Conservation (phyloP, 345 rosid genomes). For the Eucalyptus erythrocorys region DNA sequence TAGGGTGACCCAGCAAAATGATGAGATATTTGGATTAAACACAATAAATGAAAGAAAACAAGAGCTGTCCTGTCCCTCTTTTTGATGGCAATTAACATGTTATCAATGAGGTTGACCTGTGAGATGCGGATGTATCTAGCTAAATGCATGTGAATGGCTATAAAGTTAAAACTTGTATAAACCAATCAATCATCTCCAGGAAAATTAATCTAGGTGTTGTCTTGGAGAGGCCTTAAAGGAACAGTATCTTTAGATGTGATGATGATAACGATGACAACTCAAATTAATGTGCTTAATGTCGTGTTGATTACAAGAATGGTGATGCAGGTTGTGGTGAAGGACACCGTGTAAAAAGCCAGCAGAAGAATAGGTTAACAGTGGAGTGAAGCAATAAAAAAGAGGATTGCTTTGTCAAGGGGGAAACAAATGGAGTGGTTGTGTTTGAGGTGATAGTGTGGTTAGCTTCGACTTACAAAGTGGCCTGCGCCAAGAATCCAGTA, state of each 20-base stretch:
- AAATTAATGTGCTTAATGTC: background rate
- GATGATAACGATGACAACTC: background rate
- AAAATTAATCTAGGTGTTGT: background rate
- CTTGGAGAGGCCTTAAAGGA: background rate
- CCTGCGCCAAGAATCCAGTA: slow-evolving; percentile 98
- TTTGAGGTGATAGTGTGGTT: background rate
- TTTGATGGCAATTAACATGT: background rate
- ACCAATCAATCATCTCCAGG: background rate
- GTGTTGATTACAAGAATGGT: background rate
- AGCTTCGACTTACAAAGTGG: slow-evolving; percentile 78
- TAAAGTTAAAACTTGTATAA: background rate
- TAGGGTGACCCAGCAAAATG: background rate
- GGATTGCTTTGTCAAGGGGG: background rate
- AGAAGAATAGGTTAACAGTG: background rate
- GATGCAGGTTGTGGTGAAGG: background rate
- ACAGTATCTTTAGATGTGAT: background rate
- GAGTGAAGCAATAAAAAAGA: background rate
- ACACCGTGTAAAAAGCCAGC: background rate
- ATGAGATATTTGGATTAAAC: background rate
- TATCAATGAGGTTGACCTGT: background rate
- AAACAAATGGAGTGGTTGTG: background rate
- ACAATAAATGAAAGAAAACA: background rate
- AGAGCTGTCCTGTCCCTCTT: background rate
- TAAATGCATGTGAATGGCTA: background rate
- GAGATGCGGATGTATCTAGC: background rate